phyloP scores from a whole-genome alignment of 2,329 filamentous ascomycete species.

The Paraphaeosphaeria minitans region DNA sequence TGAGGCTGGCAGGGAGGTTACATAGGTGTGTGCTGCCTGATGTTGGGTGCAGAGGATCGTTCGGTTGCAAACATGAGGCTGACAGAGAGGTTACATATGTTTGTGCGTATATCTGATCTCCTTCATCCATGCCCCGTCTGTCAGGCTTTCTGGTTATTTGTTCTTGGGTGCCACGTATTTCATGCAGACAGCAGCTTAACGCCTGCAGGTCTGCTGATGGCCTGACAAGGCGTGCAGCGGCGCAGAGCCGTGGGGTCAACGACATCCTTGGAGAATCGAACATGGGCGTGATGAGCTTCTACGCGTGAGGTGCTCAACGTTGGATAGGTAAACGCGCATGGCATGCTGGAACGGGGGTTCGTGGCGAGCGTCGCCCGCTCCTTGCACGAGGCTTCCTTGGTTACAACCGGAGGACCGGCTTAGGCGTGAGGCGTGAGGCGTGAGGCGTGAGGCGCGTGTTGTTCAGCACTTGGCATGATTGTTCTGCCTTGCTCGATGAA shows the following conservation, averaged over 20 bases:
- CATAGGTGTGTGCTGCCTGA: too few relatives aligned
- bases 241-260: background rate
- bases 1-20: too few relatives aligned
- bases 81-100: too few relatives aligned
- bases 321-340: background rate
- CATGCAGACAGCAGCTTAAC: too few relatives aligned
- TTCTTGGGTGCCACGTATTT: too few relatives aligned
- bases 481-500: too few relatives aligned
- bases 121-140: too few relatives aligned
- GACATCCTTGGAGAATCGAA: background rate
- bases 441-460: background rate
- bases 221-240: background rate
- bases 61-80: too few relatives aligned
- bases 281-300: background rate
- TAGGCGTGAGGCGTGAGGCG: background rate
- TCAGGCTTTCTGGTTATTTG: too few relatives aligned
- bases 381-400: background rate
- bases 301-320: background rate
- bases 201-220: background rate
- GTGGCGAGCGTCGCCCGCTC: background rate
- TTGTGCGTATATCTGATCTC: too few relatives aligned
- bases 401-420: background rate
- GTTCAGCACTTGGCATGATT: background rate
- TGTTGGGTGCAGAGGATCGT: too few relatives aligned
- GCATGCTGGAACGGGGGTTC: background rate